Conservation (phyloP, 805 yeast genomes). For the Brettanomyces anomalus region DNA sequence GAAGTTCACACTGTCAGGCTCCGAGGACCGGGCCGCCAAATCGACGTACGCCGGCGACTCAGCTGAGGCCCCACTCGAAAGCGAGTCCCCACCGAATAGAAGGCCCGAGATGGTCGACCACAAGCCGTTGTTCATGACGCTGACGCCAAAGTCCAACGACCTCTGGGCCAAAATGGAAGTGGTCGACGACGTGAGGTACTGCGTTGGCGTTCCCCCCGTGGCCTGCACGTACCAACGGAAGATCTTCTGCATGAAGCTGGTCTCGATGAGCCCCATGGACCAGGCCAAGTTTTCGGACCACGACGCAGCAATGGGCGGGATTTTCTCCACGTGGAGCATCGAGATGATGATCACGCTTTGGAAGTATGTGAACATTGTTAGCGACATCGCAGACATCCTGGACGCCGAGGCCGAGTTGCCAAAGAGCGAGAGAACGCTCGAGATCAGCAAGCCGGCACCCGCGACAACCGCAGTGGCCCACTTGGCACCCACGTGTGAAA, state of each 20-base stretch:
- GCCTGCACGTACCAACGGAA: slow-evolving; percentile 80
- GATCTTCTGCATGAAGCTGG: slow-evolving; percentile 73
- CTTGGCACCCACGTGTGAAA: slow-evolving; percentile 69
- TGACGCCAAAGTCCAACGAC: slow-evolving; percentile 28
- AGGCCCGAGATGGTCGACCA: slow-evolving; percentile 8
- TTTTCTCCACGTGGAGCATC: slow-evolving; percentile 77
- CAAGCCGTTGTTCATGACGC: slow-evolving; percentile 9
- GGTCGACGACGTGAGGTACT: slow-evolving; percentile 52
- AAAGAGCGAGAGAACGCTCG: slow-evolving; percentile 75
- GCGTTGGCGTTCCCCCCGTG: slow-evolving; percentile 81
- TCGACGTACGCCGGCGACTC: background rate
- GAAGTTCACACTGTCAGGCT: slow-evolving; percentile 4
- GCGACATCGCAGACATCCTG: slow-evolving; percentile 78
- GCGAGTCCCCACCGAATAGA: slow-evolving; percentile 3
- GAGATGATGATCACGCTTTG: slow-evolving; percentile 78
- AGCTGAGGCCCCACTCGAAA: background rate
- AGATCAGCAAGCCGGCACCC: slow-evolving; percentile 74
- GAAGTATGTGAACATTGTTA: slow-evolving; percentile 77
- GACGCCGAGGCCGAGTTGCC: slow-evolving; percentile 89
- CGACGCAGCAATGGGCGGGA: slow-evolving; percentile 87
- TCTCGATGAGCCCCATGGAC: slow-evolving; percentile 87
- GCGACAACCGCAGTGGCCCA: slow-evolving; percentile 94
- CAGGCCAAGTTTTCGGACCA: slow-evolving; percentile 91
- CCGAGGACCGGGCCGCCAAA: background rate
- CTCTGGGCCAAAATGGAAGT: slow-evolving; percentile 70